These are phyloP conservation scores for Schwanniomyces vanrijiae DNA, from an alignment of 805 yeast species.

Conservation along the genomic window DNA sequence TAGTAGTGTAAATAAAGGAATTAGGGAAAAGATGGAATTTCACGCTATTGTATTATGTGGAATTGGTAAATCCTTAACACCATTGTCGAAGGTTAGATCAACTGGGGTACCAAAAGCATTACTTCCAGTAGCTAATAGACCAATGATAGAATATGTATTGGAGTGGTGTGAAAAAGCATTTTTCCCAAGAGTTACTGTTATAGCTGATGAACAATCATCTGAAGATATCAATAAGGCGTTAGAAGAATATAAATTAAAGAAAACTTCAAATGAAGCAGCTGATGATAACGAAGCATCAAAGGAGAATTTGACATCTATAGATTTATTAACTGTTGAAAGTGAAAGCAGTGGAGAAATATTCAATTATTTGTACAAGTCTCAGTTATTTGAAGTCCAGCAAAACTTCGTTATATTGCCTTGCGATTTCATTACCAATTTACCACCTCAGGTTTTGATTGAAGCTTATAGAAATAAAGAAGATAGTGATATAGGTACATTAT, in stretches of 20 bases:
- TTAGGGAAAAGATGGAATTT: constrained; percentile 66
- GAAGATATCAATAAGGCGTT: constrained; percentile 51
- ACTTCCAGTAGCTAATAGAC: constrained; percentile 85
- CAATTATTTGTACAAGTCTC: constrained; percentile 45
- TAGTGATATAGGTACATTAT: constrained; percentile 67
- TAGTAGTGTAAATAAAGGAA: neutral
- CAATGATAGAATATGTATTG: constrained; percentile 82
- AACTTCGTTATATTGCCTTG: constrained; percentile 84
- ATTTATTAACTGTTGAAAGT: constrained; percentile 19
- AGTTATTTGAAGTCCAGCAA: constrained; percentile 30
- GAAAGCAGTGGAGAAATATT: constrained; percentile 65
- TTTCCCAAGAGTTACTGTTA: constrained; percentile 68
- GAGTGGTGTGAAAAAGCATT: constrained; percentile 93
- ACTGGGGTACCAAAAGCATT: constrained; percentile 80
- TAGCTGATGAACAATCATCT: constrained; percentile 49
- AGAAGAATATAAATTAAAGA: constrained; percentile 42
- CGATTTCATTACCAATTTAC: constrained; percentile 89
- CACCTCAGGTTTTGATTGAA: constrained; percentile 85
- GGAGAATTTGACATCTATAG: constrained; percentile 19
- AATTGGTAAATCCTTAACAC: constrained; percentile 68
- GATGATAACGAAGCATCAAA: constrained; percentile 12
- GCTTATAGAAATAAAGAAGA: constrained; percentile 73
- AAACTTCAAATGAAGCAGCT: constrained; percentile 22
- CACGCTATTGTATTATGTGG: constrained; percentile 93
- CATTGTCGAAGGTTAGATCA: constrained; percentile 62